Evolutionary conservation across 2,329 filamentous ascomycete species (phyloP), one percentile per base, ranked within the genome.

Genomic region (Alternaria ethzedia): DNA sequence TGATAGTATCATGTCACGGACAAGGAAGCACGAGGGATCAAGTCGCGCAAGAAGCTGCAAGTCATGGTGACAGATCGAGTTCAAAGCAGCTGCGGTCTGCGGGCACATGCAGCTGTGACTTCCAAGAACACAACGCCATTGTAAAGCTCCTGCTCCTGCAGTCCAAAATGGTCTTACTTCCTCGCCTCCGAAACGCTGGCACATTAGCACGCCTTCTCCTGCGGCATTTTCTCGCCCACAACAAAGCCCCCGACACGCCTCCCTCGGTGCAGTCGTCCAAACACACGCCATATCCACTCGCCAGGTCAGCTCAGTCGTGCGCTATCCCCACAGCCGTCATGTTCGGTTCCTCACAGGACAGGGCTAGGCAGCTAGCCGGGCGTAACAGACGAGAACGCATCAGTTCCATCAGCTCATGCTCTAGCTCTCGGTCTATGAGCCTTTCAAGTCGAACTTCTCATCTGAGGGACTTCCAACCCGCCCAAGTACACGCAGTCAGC

Each of bases 341-440:
- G 75, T 79, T 79, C 23, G 77, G 77, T 8, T 69, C 75, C 13
- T 75, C 73, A 10, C 72, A 79, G 50, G 76, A 79, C 46, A 71
- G 76, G 52, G 77, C 77, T 36, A 72, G 74, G 63, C 75, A 76
- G 62, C 75, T 78, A 45, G 76, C 76, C n/a, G 75, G 70, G 23
- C 74, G 75, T 30, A 70, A 69, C 54, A 69, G 75, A 52, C 74
- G 69, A 64, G 66, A 71, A 11, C 70, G 76, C 8, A 66, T 72
- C 54, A 62, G 57, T 49, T 78, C 73, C 10, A 58, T 43, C 30
- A 67, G 54, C 59, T 74, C 74, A 12, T 54, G 62, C 23, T 56
- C 62, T 10, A 70, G 62, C 49, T 63, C 59, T 59, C 66, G 63
- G 44, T 71, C 70, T 23, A 44, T 55, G 54, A 68, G 59, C 46